phyloP scores from a whole-genome alignment of 805 yeast genomes.

The Candida ascalaphidarum region DNA sequence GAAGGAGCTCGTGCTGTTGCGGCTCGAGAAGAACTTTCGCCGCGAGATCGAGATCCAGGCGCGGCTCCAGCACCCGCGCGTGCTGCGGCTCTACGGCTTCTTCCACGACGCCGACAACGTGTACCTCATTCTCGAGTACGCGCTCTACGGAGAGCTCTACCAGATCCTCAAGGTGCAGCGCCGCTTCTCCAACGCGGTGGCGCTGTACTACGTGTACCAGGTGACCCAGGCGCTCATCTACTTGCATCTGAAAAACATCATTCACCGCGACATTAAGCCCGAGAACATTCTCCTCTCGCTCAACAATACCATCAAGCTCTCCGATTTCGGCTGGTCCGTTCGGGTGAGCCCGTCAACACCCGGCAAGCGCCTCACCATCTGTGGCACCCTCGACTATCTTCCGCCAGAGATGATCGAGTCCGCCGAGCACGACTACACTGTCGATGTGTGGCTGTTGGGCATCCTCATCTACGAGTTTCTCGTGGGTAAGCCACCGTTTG shows the following conservation, averaged over 20 bases:
- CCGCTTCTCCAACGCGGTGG: constrained; percentile 62
- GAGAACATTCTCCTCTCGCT: constrained; percentile 75
- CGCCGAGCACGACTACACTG: constrained; percentile 65
- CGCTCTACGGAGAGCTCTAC: constrained; percentile 81
- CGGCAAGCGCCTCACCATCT: constrained; percentile 63
- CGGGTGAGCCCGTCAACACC: constrained; percentile 13
- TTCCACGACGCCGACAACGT: constrained; percentile 78
- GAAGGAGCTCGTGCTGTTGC: constrained; percentile 62
- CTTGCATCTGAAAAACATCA: constrained; percentile 58
- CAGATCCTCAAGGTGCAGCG: constrained; percentile 57
- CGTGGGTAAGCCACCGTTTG: constrained; percentile 90
- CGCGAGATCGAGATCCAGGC: constrained; percentile 91
- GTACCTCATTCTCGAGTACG: constrained; percentile 76
- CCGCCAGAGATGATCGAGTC: constrained; percentile 95
- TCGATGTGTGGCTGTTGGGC: constrained; percentile 93
- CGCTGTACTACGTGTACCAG: constrained; percentile 75
- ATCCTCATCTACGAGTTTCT: constrained; percentile 77
- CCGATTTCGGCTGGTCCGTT: constrained; percentile 97
- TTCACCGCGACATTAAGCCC: constrained; percentile 87
- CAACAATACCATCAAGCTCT: constrained; percentile 69
- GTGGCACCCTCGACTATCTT: constrained; percentile 90
- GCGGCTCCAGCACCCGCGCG: constrained; percentile 66
- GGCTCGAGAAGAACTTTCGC: constrained; percentile 77
- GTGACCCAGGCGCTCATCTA: constrained; percentile 73
- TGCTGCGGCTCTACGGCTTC: constrained; percentile 76